phyloP scores from a whole-genome alignment of 768 basidiomycete species.

The Porpolomopsis calyptriformis region DNA sequence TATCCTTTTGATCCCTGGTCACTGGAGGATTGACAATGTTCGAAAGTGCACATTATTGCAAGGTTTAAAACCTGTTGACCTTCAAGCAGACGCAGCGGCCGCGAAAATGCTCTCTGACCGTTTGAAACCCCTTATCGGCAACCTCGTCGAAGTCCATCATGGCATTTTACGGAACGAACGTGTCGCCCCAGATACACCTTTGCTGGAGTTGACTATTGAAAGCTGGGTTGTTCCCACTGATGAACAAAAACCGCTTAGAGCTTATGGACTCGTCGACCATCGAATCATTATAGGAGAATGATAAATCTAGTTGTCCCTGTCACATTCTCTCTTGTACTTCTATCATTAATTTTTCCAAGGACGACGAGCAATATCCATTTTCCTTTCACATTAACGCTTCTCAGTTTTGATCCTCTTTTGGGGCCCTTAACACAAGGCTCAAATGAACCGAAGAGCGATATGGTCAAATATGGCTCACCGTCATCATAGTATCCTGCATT shows the following conservation, averaged over 20 bases:
- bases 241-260: neutral
- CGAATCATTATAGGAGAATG: neutral
- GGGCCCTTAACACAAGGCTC: too few relatives aligned
- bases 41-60: slow-evolving; percentile 34
- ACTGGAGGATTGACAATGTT: slow-evolving; percentile 1
- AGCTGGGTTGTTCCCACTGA: neutral
- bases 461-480: slow-evolving; percentile 16
- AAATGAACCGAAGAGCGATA: neutral
- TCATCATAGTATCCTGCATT: slow-evolving; percentile 15
- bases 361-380: too few relatives aligned
- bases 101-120: slow-evolving; percentile 28
- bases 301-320: too few relatives aligned
- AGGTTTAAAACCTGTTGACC: slow-evolving; percentile 33
- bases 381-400: slow-evolving; percentile 2
- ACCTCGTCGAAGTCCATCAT: slow-evolving; percentile 33
- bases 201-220: slow-evolving; percentile 1
- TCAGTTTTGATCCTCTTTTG: neutral
- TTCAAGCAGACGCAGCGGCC: slow-evolving; percentile 29
- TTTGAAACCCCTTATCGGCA: slow-evolving; percentile 37
- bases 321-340: too few relatives aligned
- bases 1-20: neutral
- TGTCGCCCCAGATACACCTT: slow-evolving; percentile 2
- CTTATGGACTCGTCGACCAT: slow-evolving; percentile 3
- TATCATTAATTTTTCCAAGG: too few relatives aligned
- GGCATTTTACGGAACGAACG: neutral